Base-by-base conservation (phyloP, 2,329 filamentous ascomycete genomes). In the Colletotrichum cordylinicola region DNA sequence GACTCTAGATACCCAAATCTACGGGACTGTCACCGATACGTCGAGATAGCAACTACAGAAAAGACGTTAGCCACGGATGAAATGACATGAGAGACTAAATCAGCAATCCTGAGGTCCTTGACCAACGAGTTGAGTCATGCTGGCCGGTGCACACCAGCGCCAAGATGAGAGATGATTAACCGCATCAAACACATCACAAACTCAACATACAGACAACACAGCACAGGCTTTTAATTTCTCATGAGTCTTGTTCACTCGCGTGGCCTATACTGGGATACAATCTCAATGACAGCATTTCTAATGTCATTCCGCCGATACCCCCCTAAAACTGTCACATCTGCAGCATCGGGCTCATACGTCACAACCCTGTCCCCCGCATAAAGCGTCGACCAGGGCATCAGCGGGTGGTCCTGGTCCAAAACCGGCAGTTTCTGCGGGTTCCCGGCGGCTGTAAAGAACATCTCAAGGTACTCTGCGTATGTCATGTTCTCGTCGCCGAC, bases 401-500 rank as follows among this genome's bases (percentile, higher is more conserved):
- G 56, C 18, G 74, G 74, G 4, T 76, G 74, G 5, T 76, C 70
- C 6, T 74, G 52, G 0, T 74, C 60, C 70, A 18, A 4, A 5
- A 29, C 67, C 1, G 43, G 12, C 29, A 74, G 8, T 18, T 31
- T 56, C 24, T 70, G 37, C 8, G 4, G 10, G 31, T 37, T 74
- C 2, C 58, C 64, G 2, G 65, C 61, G 2, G 70, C 74, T 1
- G 7, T 8, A 21, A 74, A 74, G n/a, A 67, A 76, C 52, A n/a
- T 56, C 27, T 62, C 67, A 2, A 76, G 24, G n/a, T 74, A 76
- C 60, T 65, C 62, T 10, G 61, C 71, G 10, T 70, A 74, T 0
- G 60, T 64, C 13, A 70, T 6, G 12, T 70, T 76, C 61, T 74
- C 48, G 15, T 76, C 70, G 2, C 74, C 74, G 3, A 74, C 13